These are phyloP conservation scores for Termitomyces sp. DNA, from an alignment of 768 basidiomycete genomes.

Conservation along the genomic window DNA sequence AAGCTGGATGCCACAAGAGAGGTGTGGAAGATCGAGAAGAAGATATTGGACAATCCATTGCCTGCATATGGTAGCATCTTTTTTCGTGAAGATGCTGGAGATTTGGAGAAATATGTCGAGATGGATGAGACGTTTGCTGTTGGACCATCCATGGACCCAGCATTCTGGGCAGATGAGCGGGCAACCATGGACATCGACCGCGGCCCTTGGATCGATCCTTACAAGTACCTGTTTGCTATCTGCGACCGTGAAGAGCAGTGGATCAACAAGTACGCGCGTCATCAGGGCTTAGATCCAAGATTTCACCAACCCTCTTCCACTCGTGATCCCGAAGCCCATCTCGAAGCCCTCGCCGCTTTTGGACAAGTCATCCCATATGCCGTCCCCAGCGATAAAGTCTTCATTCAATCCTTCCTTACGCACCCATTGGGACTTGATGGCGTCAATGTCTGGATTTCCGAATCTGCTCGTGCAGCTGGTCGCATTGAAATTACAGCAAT, in stretches of 20 bases:
- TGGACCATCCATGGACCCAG: too few relatives aligned
- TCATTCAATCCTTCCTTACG: not conserved
- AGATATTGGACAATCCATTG: too few relatives aligned
- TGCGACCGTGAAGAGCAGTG: not conserved
- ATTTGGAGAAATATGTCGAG: too few relatives aligned
- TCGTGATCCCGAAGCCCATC: not conserved
- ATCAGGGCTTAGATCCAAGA: not conserved
- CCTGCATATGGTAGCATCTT: too few relatives aligned
- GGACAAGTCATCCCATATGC: not conserved
- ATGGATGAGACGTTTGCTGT: too few relatives aligned
- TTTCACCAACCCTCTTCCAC: not conserved
- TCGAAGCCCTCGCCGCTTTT: not conserved
- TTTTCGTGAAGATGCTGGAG: too few relatives aligned
- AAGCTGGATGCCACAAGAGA: not conserved
- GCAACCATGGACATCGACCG: not conserved
- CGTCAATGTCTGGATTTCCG: not conserved
- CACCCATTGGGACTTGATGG: constrained; percentile 1
- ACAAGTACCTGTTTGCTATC: not conserved
- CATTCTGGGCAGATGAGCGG: too few relatives aligned
- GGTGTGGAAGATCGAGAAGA: too few relatives aligned
- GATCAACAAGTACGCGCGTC: not conserved
- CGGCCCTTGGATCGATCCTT: not conserved
- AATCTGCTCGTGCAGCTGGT: not conserved
- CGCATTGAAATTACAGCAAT: not conserved
- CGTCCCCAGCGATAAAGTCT: not conserved